phyloP scores from a whole-genome alignment of 257 asterid genomes.

The Thymus quinquecostatus region DNA sequence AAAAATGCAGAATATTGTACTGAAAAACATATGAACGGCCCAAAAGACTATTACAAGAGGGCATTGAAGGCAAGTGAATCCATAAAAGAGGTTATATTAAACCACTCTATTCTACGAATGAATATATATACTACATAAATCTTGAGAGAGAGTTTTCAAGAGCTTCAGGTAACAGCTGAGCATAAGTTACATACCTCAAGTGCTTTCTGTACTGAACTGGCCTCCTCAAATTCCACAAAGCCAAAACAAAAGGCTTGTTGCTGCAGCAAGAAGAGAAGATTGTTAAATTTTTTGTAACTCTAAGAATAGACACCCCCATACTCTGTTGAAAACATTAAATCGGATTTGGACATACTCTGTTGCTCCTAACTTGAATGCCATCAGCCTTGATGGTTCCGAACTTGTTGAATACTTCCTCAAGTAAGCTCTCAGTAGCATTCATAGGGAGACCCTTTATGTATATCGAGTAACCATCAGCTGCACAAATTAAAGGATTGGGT shows the following conservation, averaged over 20 bases:
- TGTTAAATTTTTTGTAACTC: conserved; percentile 20
- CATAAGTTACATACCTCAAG: conserved; percentile 54
- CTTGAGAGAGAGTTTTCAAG: neutral
- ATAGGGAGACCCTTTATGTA: conserved; percentile 88
- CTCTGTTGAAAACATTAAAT: neutral
- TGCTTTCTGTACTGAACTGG: conserved; percentile 62
- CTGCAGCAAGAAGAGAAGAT: conserved; percentile 36
- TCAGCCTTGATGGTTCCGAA: conserved; percentile 77
- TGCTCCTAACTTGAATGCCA: conserved; percentile 94
- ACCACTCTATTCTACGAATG: neutral
- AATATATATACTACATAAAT: neutral
- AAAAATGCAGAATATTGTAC: neutral
- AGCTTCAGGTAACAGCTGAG: neutral
- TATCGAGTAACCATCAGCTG: conserved; percentile 91
- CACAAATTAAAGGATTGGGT: conserved; percentile 27
- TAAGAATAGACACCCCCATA: neutral
- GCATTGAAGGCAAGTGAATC: neutral
- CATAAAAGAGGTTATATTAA: neutral
- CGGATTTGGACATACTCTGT: conserved; percentile 55
- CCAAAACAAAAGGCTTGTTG: conserved; percentile 70
- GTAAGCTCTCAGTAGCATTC: conserved; percentile 61
- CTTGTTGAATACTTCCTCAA: conserved; percentile 78
- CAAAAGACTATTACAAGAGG: neutral
- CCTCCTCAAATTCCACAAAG: conserved; percentile 79
- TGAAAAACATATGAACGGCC: neutral